A percentile compares a stretch with the other conserved stretches of the same genome.
These are phyloP conservation scores for Stemphylium lycopersici DNA, from an alignment of 2,329 filamentous ascomycete species.

Conservation along the genomic window DNA sequence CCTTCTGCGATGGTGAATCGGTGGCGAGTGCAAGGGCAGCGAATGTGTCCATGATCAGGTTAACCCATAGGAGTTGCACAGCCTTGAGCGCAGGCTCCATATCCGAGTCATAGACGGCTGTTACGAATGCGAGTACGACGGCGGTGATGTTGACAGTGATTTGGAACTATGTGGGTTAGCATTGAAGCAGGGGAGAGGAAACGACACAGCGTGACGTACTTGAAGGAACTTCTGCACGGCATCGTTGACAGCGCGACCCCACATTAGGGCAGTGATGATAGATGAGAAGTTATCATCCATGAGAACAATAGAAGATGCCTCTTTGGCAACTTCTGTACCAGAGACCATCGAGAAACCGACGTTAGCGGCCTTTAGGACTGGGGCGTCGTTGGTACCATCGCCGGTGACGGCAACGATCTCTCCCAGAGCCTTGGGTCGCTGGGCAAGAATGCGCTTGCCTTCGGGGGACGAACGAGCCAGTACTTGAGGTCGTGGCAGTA, in stretches of 20 bases:
- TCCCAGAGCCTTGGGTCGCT: slow-evolving; percentile 85
- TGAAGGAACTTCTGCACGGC: slow-evolving; percentile 98
- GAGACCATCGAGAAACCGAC: slow-evolving; percentile 97
- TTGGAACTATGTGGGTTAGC: slow-evolving; percentile 63
- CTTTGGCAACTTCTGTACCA: slow-evolving; percentile 92
- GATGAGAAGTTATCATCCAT: slow-evolving; percentile 98
- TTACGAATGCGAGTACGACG: slow-evolving; percentile 96
- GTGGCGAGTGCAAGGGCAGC: slow-evolving; percentile 95
- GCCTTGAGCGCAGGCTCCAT: slow-evolving; percentile 96
- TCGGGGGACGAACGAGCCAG: slow-evolving; percentile 95
- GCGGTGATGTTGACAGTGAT: slow-evolving; percentile 99
- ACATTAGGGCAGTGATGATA: slow-evolving; percentile 91
- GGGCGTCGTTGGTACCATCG: slow-evolving; percentile 96
- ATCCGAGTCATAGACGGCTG: slow-evolving; percentile 77
- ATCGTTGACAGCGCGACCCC: slow-evolving; percentile 96
- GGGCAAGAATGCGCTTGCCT: slow-evolving; percentile 94
- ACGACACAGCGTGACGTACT: slow-evolving; percentile 43
- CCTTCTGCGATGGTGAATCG: slow-evolving; percentile 93
- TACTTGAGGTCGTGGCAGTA: slow-evolving; percentile 80
- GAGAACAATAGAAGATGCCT: slow-evolving; percentile 96
- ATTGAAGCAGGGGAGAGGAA: too few species aligned
- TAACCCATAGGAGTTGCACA: slow-evolving; percentile 96
- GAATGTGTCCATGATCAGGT: slow-evolving; percentile 93
- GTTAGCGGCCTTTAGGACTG: slow-evolving; percentile 94
- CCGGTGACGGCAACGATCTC: slow-evolving; percentile 98